A percentile compares a stretch with the other conserved stretches of the same genome.
These are phyloP conservation scores for Wakefieldia striispora DNA, from an alignment of 768 basidiomycete genomes.

Conservation along the genomic window DNA sequence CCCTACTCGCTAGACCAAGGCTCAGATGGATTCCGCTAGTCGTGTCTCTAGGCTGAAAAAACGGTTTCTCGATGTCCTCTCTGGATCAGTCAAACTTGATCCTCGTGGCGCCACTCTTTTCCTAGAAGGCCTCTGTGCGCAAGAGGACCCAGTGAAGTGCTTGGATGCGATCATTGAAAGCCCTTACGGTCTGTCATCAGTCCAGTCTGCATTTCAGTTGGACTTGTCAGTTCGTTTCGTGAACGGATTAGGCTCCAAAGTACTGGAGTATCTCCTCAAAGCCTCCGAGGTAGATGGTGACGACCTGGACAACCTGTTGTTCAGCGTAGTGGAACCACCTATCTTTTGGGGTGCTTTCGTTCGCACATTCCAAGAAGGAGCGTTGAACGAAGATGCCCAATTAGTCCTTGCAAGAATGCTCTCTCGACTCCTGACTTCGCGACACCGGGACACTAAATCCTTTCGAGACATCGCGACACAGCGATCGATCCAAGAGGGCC, in stretches of 20 bases:
- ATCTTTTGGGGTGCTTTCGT: constrained; percentile 47
- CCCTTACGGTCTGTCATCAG: constrained; percentile 33
- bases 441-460: constrained; percentile 30
- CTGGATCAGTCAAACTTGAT: constrained; percentile 28
- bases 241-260: constrained; percentile 38
- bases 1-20: too few relatives aligned
- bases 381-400: constrained; percentile 36
- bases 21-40: constrained; percentile 10
- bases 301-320: constrained; percentile 29
- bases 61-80: constrained; percentile 33
- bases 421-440: constrained; percentile 43
- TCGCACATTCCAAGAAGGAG: constrained; percentile 33
- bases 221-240: constrained; percentile 39
- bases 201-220: constrained; percentile 43
- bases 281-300: constrained; percentile 37
- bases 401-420: constrained; percentile 48
- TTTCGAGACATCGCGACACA: constrained; percentile 42
- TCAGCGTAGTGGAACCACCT: constrained; percentile 36
- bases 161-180: constrained; percentile 38
- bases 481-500: constrained; percentile 25
- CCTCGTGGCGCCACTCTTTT: constrained; percentile 32
- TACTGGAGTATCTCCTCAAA: constrained; percentile 40
- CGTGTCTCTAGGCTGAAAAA: constrained; percentile 32
- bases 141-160: constrained; percentile 38
- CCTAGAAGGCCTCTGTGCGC: constrained; percentile 44